Conservation (phyloP, 108 stramenopile genomes). For the Craspedostauros australis region DNA sequence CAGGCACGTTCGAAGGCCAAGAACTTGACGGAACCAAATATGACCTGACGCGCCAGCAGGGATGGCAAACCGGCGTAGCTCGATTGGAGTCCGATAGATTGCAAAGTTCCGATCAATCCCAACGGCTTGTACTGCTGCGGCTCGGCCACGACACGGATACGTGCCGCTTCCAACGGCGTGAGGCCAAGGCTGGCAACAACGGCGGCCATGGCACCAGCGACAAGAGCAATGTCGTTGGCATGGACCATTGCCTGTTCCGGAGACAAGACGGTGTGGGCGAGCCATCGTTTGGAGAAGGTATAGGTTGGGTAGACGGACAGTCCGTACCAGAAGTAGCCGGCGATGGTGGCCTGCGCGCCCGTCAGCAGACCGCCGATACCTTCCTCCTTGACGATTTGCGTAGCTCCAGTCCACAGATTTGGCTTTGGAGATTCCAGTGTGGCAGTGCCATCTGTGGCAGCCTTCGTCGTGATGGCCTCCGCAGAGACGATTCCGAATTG, state of each 20-base stretch:
- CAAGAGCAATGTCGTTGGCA: constrained; percentile 69
- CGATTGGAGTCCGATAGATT: constrained; percentile 56
- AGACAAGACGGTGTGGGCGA: constrained; percentile 34
- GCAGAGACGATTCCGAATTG: constrained; percentile 31
- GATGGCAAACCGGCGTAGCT: constrained; percentile 88
- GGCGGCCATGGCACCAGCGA: constrained; percentile 86
- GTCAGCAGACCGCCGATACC: constrained; percentile 62
- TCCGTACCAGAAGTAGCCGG: constrained; percentile 92
- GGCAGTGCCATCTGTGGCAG: too few relatives aligned
- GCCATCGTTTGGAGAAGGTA: constrained; percentile 80
- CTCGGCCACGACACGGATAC: constrained; percentile 86
- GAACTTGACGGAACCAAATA: constrained; percentile 94
- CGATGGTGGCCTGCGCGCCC: constrained; percentile 86
- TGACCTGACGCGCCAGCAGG: constrained; percentile 86
- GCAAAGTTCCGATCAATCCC: constrained; percentile 63
- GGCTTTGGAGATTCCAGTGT: too few relatives aligned
- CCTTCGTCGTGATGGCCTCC: too few relatives aligned
- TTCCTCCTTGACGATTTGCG: constrained; percentile 58
- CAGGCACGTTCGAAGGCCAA: constrained; percentile 87
- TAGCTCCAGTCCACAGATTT: constrained; percentile 27
- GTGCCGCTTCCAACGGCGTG: constrained; percentile 76
- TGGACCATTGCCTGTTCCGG: constrained; percentile 51
- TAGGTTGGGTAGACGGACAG: constrained; percentile 90
- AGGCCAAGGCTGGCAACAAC: constrained; percentile 86
- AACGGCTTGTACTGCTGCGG: constrained; percentile 53